These are phyloP conservation scores for Ophioceras dolichostomum DNA, from an alignment of 2,329 filamentous ascomycete species.

Conservation along the genomic window DNA sequence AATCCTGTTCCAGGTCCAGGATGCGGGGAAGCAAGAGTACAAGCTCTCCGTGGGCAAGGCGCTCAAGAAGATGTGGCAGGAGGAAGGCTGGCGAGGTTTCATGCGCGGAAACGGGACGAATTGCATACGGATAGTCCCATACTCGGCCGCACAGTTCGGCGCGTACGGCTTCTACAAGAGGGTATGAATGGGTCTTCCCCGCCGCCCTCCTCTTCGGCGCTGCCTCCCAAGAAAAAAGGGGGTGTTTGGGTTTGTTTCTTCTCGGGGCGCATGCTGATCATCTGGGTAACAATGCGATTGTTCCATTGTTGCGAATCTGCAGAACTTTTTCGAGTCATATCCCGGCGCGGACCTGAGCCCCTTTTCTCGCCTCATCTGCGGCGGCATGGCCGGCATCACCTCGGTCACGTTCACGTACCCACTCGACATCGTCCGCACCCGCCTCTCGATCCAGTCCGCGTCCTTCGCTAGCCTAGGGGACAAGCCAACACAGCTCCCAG, in stretches of 20 bases:
- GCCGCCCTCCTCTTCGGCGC: too few species aligned
- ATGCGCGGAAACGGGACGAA: slow-evolving; percentile 98
- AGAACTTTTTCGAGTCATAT: slow-evolving; percentile 62
- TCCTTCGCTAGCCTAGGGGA: slow-evolving; percentile 70
- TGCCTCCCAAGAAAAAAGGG: too few species aligned
- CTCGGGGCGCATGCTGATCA: not conserved
- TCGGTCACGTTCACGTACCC: slow-evolving; percentile 94
- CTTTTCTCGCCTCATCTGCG: slow-evolving; percentile 70
- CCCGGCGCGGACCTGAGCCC: slow-evolving; percentile 65
- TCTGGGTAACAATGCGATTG: too few species aligned
- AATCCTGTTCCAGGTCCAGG: slow-evolving; percentile 96
- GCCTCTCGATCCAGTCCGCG: slow-evolving; percentile 94
- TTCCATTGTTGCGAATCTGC: slow-evolving; percentile 1
- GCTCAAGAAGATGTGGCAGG: slow-evolving; percentile 85
- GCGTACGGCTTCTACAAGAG: slow-evolving; percentile 96
- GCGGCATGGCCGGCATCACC: slow-evolving; percentile 84
- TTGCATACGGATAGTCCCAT: slow-evolving; percentile 95
- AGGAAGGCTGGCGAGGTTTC: slow-evolving; percentile 94
- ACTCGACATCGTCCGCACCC: slow-evolving; percentile 91
- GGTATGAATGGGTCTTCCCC: too few species aligned
- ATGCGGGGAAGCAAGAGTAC: slow-evolving; percentile 80
- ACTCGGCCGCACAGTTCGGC: slow-evolving; percentile 95
- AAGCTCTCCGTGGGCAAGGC: slow-evolving; percentile 84
- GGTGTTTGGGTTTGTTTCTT: not conserved
- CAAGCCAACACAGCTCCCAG: slow-evolving; percentile 58